A percentile compares a stretch with the other conserved stretches of the same genome.
These are phyloP conservation scores for Sporothrix humicola DNA, from an alignment of 2,329 filamentous ascomycete species.

Conservation along the genomic window DNA sequence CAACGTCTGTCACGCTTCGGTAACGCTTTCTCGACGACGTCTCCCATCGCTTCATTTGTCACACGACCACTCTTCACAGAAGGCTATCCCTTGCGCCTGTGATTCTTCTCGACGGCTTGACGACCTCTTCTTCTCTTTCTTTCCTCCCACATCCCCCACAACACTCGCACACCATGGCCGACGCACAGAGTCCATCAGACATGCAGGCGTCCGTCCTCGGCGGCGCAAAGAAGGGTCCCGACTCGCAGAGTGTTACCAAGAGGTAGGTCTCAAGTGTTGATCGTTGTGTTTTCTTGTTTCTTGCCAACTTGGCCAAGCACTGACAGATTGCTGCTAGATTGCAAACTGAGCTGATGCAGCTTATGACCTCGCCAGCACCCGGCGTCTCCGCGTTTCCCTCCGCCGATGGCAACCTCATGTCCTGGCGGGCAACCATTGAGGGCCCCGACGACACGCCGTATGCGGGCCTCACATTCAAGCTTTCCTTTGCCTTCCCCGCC, in stretches of 20 bases:
- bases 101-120: not conserved
- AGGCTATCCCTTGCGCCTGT: conserved; percentile 17
- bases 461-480: conserved; percentile 84
- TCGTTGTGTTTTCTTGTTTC: not conserved
- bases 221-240: conserved; percentile 61
- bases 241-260: conserved; percentile 78
- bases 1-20: not conserved
- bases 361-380: conserved; percentile 93
- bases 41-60: not conserved
- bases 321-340: conserved; percentile 61
- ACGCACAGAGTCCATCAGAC: conserved; percentile 70
- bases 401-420: conserved; percentile 84
- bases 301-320: not conserved
- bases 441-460: conserved; percentile 93
- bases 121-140: not conserved
- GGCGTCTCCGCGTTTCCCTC: conserved; percentile 95
- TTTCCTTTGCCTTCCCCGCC: conserved; percentile 85
- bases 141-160: not conserved
- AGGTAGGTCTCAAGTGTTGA: conserved; percentile 56
- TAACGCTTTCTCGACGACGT: not conserved
- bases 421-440: conserved; percentile 92
- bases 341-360: conserved; percentile 96
- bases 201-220: conserved; percentile 68
- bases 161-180: conserved; percentile 51
- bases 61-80: not conserved